A percentile compares a stretch with the other conserved stretches of the same genome.
phyloP scores from a whole-genome alignment of 345 rosid genomes.

The Aethionema arabicum region DNA sequence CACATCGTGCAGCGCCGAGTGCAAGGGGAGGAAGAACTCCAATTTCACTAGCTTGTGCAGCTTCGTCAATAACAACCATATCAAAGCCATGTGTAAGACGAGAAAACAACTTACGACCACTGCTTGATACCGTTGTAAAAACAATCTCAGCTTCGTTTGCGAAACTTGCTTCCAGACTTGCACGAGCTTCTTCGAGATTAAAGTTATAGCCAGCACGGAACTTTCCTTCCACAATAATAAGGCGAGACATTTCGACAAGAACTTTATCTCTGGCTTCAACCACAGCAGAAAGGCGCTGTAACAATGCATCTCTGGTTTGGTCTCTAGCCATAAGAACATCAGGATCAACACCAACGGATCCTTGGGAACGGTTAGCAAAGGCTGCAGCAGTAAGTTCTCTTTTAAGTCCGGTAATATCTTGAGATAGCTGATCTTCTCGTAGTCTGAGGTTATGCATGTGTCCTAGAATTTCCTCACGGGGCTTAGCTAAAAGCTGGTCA shows the following conservation, averaged over 20 bases:
- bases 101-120: constrained; percentile 95
- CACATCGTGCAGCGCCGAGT: constrained; percentile 96
- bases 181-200: constrained; percentile 95
- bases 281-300: constrained; percentile 90
- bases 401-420: constrained; percentile 74
- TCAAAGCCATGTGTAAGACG: constrained; percentile 98
- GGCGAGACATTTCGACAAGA: constrained; percentile 96
- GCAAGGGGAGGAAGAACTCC: constrained; percentile 95
- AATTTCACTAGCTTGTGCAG: constrained; percentile 98
- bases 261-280: constrained; percentile 96
- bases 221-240: constrained; percentile 74
- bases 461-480: constrained; percentile 81
- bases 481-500: constrained; percentile 75
- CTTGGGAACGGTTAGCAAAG: constrained; percentile 78
- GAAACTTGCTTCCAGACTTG: constrained; percentile 95
- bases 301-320: constrained; percentile 79
- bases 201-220: constrained; percentile 79
- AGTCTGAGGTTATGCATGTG: constrained; percentile 79
- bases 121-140: constrained; percentile 97
- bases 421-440: constrained; percentile 78
- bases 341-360: constrained; percentile 98
- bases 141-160: constrained; percentile 99
- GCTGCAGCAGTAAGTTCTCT: constrained; percentile 76
- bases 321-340: constrained; percentile 87
- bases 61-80: constrained; percentile 99